These are phyloP conservation scores for Flaveria trinervia DNA, from an alignment of 129 eudicot genomes.

Conservation along the genomic window DNA sequence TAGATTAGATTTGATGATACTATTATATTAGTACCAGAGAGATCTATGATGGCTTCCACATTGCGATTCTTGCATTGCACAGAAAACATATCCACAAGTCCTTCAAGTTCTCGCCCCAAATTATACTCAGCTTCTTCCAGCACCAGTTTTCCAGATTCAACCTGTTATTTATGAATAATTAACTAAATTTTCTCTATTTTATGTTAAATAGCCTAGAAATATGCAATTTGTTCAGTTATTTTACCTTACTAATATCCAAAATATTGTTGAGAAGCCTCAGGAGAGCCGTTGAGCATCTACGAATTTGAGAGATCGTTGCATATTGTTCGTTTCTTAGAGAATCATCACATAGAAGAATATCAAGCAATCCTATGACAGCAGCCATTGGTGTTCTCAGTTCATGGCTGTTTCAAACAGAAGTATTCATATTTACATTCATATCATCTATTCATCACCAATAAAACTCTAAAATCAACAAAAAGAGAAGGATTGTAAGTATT, in stretches of 20 bases:
- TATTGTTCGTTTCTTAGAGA: conserved; percentile 75
- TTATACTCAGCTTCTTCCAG: conserved; percentile 86
- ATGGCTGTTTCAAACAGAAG: conserved; percentile 59
- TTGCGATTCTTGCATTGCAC: conserved; percentile 91
- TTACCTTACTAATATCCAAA: conserved; percentile 96
- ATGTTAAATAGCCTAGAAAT: not conserved
- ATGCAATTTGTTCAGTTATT: not conserved
- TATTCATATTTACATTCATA: not conserved
- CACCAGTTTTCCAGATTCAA: conserved; percentile 90
- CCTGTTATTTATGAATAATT: conserved; percentile 40
- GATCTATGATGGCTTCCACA: conserved; percentile 88
- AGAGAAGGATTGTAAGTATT: conserved; percentile 1
- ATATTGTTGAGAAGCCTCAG: conserved; percentile 96
- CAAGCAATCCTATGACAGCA: conserved; percentile 96
- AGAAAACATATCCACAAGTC: conserved; percentile 93
- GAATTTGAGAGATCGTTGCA: conserved; percentile 80
- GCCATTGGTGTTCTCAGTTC: conserved; percentile 99
- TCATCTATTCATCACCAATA: not conserved
- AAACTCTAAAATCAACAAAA: not conserved
- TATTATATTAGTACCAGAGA: conserved; percentile 56
- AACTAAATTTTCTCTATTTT: not conserved
- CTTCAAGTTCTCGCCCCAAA: conserved; percentile 94
- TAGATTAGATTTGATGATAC: conserved; percentile 5
- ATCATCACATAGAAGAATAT: conserved; percentile 88
- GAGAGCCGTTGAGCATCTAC: conserved; percentile 91